A percentile compares a stretch with the other conserved stretches of the same genome.
phyloP scores from a whole-genome alignment of 2,329 filamentous ascomycete species.

The Trichophyton simii region DNA sequence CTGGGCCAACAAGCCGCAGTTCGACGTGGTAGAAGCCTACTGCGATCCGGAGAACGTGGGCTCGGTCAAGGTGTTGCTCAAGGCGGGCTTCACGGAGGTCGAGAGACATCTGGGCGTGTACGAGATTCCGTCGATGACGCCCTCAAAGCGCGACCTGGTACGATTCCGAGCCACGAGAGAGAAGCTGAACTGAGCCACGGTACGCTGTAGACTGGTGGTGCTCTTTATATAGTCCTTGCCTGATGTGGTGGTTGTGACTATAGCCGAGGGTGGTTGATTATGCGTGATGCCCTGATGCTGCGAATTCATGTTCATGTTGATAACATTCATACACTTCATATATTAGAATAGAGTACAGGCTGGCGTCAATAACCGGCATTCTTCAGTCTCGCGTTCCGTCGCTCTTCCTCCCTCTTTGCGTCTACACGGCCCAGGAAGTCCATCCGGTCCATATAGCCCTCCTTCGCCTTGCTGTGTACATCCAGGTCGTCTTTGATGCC shows the following conservation, averaged over 20 bases:
- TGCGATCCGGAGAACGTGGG: background rate
- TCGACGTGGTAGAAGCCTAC: background rate
- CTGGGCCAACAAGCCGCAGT: constrained; percentile 1
- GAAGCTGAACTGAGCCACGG: background rate
- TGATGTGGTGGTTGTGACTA: no score
- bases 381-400: constrained; percentile 25
- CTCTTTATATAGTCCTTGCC: no score
- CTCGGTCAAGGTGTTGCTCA: background rate
- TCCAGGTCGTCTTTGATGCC: constrained; percentile 51
- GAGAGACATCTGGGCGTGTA: background rate
- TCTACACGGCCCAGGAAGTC: constrained; percentile 50
- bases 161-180: background rate
- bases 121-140: background rate
- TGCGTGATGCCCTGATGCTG: no score
- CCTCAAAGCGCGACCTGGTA: background rate
- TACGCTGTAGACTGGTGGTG: background rate
- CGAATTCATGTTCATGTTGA: background rate
- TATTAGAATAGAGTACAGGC: background rate
- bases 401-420: constrained; percentile 44
- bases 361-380: background rate
- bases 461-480: constrained; percentile 49
- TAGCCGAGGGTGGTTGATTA: no score
- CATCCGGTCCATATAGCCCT: constrained; percentile 49
- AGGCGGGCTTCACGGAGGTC: background rate
- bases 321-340: background rate